Conservation (phyloP, 768 basidiomycete genomes). For the Jaapia argillacea region DNA sequence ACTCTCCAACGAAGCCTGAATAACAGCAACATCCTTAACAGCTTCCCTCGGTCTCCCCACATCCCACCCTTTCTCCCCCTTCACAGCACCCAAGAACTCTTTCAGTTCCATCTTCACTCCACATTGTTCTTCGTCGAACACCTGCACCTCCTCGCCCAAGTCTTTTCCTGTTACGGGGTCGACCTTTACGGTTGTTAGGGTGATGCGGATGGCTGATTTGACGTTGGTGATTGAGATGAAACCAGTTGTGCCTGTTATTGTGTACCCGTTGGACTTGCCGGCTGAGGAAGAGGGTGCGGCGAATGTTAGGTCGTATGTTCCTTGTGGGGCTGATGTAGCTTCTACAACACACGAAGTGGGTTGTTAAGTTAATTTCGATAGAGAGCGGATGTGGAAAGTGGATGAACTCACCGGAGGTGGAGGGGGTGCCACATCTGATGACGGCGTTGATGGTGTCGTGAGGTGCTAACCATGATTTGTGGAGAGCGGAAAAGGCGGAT, state of each 20-base stretch:
- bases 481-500: conserved; percentile 56
- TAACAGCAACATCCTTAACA: conserved; percentile 67
- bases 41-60: conserved; percentile 54
- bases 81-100: conserved; percentile 49
- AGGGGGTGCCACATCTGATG: conserved; percentile 29
- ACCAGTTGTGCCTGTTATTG: conserved; percentile 55
- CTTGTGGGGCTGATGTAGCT: too few relatives aligned
- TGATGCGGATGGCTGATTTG: conserved; percentile 20
- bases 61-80: conserved; percentile 40
- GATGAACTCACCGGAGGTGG: too few relatives aligned
- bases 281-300: conserved; percentile 38
- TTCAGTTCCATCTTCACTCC: conserved; percentile 50
- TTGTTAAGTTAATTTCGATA: too few relatives aligned
- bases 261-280: conserved; percentile 24
- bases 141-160: conserved; percentile 25
- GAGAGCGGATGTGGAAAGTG: too few relatives aligned
- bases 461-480: conserved; percentile 62
- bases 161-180: conserved; percentile 33
- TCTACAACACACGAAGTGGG: too few relatives aligned
- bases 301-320: conserved; percentile 53
- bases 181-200: conserved; percentile 24
- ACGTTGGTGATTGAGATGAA: conserved; percentile 34
- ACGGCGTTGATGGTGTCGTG: conserved; percentile 69
- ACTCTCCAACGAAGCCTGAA: conserved; percentile 68
- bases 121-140: conserved; percentile 34